These are phyloP conservation scores for Apodospora peruviana DNA, from an alignment of 495 filamentous ascomycete genomes.

Conservation along the genomic window DNA sequence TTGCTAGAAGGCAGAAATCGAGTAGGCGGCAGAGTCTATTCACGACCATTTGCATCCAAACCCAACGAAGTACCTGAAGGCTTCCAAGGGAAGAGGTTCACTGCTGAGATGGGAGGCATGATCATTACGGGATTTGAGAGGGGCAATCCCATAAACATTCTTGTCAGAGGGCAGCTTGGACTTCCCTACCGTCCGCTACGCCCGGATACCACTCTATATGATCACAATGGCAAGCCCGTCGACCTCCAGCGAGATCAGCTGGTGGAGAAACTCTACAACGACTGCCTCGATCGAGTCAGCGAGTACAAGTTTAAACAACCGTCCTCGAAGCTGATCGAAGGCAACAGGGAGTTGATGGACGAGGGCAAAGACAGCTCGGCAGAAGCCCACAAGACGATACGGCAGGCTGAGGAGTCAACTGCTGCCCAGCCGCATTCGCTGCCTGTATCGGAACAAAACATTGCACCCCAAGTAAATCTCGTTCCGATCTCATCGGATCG, in stretches of 20 bases:
- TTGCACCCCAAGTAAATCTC: slow-evolving; percentile 43
- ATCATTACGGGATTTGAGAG: slow-evolving; percentile 96
- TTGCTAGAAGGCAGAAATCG: slow-evolving; percentile 83
- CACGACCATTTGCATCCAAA: slow-evolving; percentile 61
- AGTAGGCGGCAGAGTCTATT: slow-evolving; percentile 93
- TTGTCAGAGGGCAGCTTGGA: slow-evolving; percentile 86
- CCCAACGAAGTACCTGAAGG: slow-evolving; percentile 18
- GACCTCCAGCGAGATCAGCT: slow-evolving; percentile 73
- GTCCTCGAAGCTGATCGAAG: slow-evolving; percentile 67
- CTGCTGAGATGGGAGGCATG: slow-evolving; percentile 93
- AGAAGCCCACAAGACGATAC: slow-evolving; percentile 65
- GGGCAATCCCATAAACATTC: slow-evolving; percentile 86
- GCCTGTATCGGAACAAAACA: slow-evolving; percentile 42
- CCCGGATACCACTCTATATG: slow-evolving; percentile 85
- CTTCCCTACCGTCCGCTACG: slow-evolving; percentile 78
- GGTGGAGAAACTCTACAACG: slow-evolving; percentile 87
- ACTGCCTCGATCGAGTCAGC: slow-evolving; percentile 85
- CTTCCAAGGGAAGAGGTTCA: slow-evolving; percentile 59
- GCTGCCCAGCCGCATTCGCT: slow-evolving; percentile 42
- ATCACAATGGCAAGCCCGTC: slow-evolving; percentile 76
- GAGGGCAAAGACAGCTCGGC: slow-evolving; percentile 69
- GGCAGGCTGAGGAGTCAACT: slow-evolving; percentile 58
- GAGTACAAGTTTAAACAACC: slow-evolving; percentile 74
- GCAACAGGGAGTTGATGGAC: slow-evolving; percentile 78
- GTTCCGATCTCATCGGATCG: slow-evolving; percentile 56